Evolutionary conservation across 2,329 filamentous ascomycete species (phyloP).

Genomic region (Xylariaceae sp.): DNA sequence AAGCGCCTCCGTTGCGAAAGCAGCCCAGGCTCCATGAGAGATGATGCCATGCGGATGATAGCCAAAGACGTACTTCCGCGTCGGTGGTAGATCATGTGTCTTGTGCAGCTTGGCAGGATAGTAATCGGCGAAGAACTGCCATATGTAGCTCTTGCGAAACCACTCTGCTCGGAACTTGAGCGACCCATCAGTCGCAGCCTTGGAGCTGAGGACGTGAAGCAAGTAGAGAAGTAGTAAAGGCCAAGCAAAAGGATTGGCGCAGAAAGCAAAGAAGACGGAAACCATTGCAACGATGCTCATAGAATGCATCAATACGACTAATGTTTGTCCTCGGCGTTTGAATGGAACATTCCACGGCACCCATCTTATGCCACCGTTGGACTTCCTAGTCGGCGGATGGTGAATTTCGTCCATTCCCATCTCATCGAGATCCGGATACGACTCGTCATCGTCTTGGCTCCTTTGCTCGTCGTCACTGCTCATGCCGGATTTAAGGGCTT

Average conservation of each 20-base stretch:
- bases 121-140: conserved; percentile 88
- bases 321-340: conserved; percentile 70
- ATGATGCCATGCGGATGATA: conserved; percentile 99
- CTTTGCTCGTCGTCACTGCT: conserved; percentile 8
- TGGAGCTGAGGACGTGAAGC: conserved; percentile 78
- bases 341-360: conserved; percentile 76
- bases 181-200: conserved; percentile 71
- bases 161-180: conserved; percentile 73
- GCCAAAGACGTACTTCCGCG: conserved; percentile 91
- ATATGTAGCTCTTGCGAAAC: conserved; percentile 70
- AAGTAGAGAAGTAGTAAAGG: conserved; percentile 74
- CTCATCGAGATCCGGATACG: conserved; percentile 34
- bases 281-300: conserved; percentile 68
- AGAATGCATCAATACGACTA: conserved; percentile 73
- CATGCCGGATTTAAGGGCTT: conserved; percentile 17
- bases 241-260: conserved; percentile 90
- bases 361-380: conserved; percentile 66
- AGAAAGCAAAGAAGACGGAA: conserved; percentile 84
- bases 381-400: conserved; percentile 19
- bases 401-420: conserved; percentile 30
- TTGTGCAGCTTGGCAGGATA: conserved; percentile 89
- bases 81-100: conserved; percentile 72
- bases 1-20: conserved; percentile 86
- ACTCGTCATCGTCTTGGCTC: conserved; percentile 29
- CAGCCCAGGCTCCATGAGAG: conserved; percentile 89